phyloP scores from a whole-genome alignment of 352 stramenopile genomes.

The Phytophthora hybrid region DNA sequence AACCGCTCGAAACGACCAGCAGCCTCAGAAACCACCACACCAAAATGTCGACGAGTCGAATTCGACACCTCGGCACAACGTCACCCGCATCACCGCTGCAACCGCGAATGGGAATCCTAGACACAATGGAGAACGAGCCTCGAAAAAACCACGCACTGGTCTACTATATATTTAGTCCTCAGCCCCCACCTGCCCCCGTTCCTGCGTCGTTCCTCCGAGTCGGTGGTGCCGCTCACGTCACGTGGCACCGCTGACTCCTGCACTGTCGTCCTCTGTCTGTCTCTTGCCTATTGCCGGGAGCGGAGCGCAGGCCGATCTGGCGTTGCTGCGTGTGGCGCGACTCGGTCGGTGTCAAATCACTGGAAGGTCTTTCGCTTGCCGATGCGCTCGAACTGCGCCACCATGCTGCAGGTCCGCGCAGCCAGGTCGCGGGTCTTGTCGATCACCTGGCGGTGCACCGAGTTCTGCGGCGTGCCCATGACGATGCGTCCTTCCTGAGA shows the following conservation, averaged over 20 bases:
- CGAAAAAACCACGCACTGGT: slow-evolving; percentile 40
- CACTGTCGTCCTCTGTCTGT: slow-evolving; percentile 12
- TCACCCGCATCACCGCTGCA: slow-evolving; percentile 15
- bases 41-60: slow-evolving; percentile 19
- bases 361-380: slow-evolving; percentile 82
- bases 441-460: slow-evolving; percentile 97
- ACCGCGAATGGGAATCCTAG: slow-evolving; percentile 17
- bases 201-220: slow-evolving; percentile 33
- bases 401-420: slow-evolving; percentile 91
- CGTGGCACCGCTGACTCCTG: slow-evolving; percentile 7
- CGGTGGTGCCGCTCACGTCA: slow-evolving; percentile 22
- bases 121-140: slow-evolving; percentile 24
- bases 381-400: slow-evolving; percentile 87
- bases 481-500: slow-evolving; percentile 97
- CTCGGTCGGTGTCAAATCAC: slow-evolving; percentile 43
- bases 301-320: slow-evolving; percentile 9
- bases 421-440: slow-evolving; percentile 97
- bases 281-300: slow-evolving; percentile 24
- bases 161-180: slow-evolving; percentile 50
- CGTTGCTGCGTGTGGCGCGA: slow-evolving; percentile 24
- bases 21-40: slow-evolving; percentile 1
- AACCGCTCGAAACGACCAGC: slow-evolving; percentile 28
- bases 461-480: slow-evolving; percentile 95
- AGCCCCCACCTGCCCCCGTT: slow-evolving; percentile 24
- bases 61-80: slow-evolving; percentile 1